Conservation (phyloP, 345 rosid species). For the Hibiscus trionum region DNA sequence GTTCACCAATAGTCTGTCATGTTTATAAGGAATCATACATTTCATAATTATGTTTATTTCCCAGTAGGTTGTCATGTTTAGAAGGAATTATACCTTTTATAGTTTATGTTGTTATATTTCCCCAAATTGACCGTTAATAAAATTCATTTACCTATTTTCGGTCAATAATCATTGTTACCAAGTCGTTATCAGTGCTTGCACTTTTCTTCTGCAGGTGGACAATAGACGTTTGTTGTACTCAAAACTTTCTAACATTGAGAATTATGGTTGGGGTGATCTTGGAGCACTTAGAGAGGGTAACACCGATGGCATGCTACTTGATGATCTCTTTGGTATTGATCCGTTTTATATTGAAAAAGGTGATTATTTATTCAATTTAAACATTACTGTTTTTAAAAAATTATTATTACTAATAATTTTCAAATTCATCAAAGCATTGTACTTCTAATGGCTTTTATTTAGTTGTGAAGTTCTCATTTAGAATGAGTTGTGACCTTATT, state of each 20-base stretch:
- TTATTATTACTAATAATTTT: not conserved
- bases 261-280: conserved; percentile 76
- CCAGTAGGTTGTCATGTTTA: too few species aligned
- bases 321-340: conserved; percentile 52
- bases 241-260: conserved; percentile 48
- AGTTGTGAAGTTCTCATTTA: not conserved
- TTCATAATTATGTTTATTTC: too few species aligned
- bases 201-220: conserved; percentile 37
- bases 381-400: not conserved
- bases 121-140: too few species aligned
- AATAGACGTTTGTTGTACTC: conserved; percentile 13
- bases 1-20: too few species aligned
- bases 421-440: not conserved
- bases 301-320: conserved; percentile 36
- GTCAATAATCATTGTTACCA: not conserved
- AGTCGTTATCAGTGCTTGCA: not conserved
- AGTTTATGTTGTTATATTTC: too few species aligned
- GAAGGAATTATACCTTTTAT: too few species aligned
- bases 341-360: conserved; percentile 84
- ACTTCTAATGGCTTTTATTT: not conserved
- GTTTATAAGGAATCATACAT: too few species aligned
- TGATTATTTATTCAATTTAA: conserved; percentile 17
- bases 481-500: not conserved
- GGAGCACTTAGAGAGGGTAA: conserved; percentile 23
- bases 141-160: not conserved